Percentiles rank a stretch among this genome's conserved stretches.
Conservation (phyloP, 1,284 basidiomycete species). For the Microbotryum saponariae region DNA sequence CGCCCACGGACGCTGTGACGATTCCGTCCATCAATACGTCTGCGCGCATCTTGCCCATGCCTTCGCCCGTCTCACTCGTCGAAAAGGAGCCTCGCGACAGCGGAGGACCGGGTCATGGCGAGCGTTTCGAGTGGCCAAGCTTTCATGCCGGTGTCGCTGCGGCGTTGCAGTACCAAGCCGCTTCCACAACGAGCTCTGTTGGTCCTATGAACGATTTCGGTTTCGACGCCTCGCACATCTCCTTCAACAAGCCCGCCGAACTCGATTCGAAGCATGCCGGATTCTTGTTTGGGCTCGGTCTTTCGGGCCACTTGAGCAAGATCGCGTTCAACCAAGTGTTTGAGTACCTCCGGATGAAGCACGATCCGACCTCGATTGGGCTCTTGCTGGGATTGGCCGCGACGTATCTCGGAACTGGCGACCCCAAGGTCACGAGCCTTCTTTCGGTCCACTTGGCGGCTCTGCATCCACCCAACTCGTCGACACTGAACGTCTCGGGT, state of each 20-base stretch:
- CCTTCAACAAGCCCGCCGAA: conserved; percentile 80
- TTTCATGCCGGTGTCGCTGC: conserved; percentile 97
- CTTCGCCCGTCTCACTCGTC: conserved; percentile 25
- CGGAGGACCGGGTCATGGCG: conserved; percentile 50
- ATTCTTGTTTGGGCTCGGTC: conserved; percentile 83
- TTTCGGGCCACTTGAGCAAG: conserved; percentile 79
- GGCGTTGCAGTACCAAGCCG: conserved; percentile 49
- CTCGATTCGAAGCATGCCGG: conserved; percentile 88
- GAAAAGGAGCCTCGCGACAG: conserved; percentile 29
- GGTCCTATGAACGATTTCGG: conserved; percentile 66
- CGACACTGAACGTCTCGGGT: conserved; percentile 81
- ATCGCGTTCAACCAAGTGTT: conserved; percentile 77
- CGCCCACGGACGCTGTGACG: conserved; percentile 57
- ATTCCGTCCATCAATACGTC: conserved; percentile 54
- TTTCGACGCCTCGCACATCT: conserved; percentile 70
- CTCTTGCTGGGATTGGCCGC: conserved; percentile 84
- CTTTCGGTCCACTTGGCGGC: conserved; percentile 89
- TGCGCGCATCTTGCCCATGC: conserved; percentile 29
- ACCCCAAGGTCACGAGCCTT: conserved; percentile 79
- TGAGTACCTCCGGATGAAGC: conserved; percentile 86
- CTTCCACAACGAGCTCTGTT: conserved; percentile 41
- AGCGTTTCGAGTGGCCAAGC: conserved; percentile 80
- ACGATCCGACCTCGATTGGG: conserved; percentile 88
- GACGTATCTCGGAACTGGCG: conserved; percentile 79
- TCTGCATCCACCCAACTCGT: conserved; percentile 73